Evolutionary conservation across 345 rosid genomes (phyloP), one percentile per base, ranked within the genome.

Genomic region (Erucastrum elatum): DNA sequence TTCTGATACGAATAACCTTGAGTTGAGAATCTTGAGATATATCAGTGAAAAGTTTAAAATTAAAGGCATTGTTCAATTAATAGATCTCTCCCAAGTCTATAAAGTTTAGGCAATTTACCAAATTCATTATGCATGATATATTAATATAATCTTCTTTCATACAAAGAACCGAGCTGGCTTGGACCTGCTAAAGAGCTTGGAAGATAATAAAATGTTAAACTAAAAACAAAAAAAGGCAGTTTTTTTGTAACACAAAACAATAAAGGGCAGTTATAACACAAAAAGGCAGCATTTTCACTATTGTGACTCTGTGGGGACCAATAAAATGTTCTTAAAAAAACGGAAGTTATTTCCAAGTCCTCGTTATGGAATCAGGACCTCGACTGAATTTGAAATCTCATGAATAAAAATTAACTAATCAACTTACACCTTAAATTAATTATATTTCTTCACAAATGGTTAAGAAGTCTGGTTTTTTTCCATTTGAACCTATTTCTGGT

Each of bases 1-100:
- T 71, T 58, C 15, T 73, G 82, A 67, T 79, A 67, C 78, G 77
- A 73, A 79, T 67, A 73, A 49, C 27, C 53, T 35, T 34, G 44
- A 79, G 49, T 6, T 67, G 9, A 61, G 17, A 67, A 51, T 53
- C 21, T 21, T 21, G 21, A 21, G 21, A 21, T 21, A 21, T 25
- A 64, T 72, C 29, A 60, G 64, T 66, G 17, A 34, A 72, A 79
- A 67, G 44, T 72, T 34, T 15, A 35, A 29, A 56, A 60, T 15
- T 59, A 72, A 66, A 66, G 68, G 72, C 63, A 71, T 58, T 39
- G 58, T 67, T 71, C 15, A 33, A 17, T 53, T 13, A 21, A 29
- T 72, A 78, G 74, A 33, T 53, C 37, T 35, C 56, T 68, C 78
- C 78, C 64, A 68, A 37, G 37, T 53, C 70, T 63, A 80, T 3